phyloP scores from a whole-genome alignment of 768 basidiomycete genomes.

The Naganishia vishniacii region DNA sequence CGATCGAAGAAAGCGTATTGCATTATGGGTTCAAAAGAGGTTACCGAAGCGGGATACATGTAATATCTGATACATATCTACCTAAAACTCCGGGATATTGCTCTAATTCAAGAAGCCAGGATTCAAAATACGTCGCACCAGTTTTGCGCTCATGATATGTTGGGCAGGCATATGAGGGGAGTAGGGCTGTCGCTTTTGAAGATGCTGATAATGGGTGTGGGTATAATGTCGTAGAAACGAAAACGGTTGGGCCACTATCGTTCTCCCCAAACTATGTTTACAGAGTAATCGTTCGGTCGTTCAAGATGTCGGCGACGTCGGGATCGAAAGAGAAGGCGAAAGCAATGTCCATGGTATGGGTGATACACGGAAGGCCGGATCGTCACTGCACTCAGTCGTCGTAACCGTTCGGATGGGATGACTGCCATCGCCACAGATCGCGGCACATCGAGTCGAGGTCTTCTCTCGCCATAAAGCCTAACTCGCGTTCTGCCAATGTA shows the following conservation, averaged over 20 bases:
- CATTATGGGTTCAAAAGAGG: no score
- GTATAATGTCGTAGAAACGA: not conserved
- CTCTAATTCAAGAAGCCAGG: no score
- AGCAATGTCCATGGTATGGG: not conserved
- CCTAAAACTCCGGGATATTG: no score
- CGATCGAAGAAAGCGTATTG: no score
- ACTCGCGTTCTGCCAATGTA: slow-evolving; percentile 78
- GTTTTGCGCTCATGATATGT: no score
- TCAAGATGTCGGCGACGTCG: not conserved
- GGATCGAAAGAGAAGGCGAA: not conserved
- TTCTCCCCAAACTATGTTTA: not conserved
- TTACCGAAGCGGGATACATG: not conserved
- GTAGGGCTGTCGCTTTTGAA: no score
- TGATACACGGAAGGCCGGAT: not conserved
- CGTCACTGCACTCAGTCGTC: not conserved
- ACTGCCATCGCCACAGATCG: slow-evolving; percentile 99
- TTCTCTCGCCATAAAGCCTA: slow-evolving; percentile 79
- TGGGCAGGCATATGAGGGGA: no score
- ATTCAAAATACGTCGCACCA: no score
- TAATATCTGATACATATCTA: not conserved
- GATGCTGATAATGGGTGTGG: not conserved
- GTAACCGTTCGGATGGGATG: slow-evolving; percentile 76
- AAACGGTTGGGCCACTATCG: not conserved
- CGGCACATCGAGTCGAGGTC: slow-evolving; percentile 86
- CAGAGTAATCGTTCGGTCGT: not conserved